Evolutionary conservation across 768 basidiomycete genomes (phyloP).

Genomic region (Lactifluus piperatus): DNA sequence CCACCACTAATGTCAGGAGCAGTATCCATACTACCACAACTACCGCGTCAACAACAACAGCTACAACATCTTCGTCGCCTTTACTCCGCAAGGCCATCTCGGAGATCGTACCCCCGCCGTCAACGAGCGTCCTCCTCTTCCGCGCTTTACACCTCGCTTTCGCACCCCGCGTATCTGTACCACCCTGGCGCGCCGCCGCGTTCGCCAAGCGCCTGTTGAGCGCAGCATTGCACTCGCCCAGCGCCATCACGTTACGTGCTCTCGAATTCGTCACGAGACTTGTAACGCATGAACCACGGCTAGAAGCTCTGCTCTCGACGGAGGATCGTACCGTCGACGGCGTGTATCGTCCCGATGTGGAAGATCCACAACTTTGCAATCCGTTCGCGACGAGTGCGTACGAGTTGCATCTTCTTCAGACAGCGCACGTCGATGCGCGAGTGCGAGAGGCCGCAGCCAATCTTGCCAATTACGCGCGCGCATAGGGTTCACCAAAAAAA

Average conservation of each 20-base stretch:
- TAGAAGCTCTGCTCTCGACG: constrained; percentile 78
- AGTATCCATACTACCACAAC: too few relatives aligned
- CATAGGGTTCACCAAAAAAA: too few relatives aligned
- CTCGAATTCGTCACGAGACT: constrained; percentile 68
- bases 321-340: constrained; percentile 84
- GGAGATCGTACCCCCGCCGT: constrained; percentile 22
- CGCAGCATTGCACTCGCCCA: constrained; percentile 75
- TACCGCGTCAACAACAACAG: constrained; percentile 4
- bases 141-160: constrained; percentile 76
- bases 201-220: constrained; percentile 89
- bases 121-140: constrained; percentile 71
- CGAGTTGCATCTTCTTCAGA: constrained; percentile 64
- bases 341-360: constrained; percentile 73
- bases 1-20: too few relatives aligned
- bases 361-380: constrained; percentile 80
- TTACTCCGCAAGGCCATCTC: constrained; percentile 9
- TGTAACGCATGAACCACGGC: constrained; percentile 65
- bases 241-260: constrained; percentile 51
- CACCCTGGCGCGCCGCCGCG: constrained; percentile 75
- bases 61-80: constrained; percentile 17
- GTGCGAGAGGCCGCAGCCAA: constrained; percentile 60
- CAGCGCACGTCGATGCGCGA: constrained; percentile 53
- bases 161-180: constrained; percentile 56
- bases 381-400: constrained; percentile 82
- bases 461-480: constrained; percentile 39